Base-by-base conservation (phyloP, 2,329 filamentous ascomycete species). In the Calonectria crousiana region DNA sequence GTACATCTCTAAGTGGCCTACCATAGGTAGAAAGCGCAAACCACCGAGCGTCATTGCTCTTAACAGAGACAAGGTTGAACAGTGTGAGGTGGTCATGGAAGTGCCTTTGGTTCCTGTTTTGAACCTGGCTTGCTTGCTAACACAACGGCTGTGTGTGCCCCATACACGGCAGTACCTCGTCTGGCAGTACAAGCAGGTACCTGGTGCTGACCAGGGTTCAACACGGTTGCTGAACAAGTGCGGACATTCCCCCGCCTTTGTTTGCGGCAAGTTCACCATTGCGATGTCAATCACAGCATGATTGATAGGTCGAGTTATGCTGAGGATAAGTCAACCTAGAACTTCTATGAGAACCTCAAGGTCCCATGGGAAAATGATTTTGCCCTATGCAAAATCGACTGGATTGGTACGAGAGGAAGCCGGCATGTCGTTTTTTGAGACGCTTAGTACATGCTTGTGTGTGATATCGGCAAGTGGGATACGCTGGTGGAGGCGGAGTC, bases 391-490 rank as follows among this genome's bases (percentile, higher is more conserved):
- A 44, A 38, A 18, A 10, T 26, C 34, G 49, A 53, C 10, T 18
- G 26, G 67, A 60, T 18, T 38, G 30, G 20, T 36, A 23, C 20
- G 20, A 23, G 44, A n/a, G 41, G 58, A 65, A 72, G 32, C 30
- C 52, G 49, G 26, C 34, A 18, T 30, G 38, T 49, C 38, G 49
- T 26, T 36, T 26, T 51, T 62, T 41, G 23, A 68, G 51, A 41
- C 38, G 47, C 49, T 26, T 56, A 41, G 32, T 36, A 64, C 67
- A 72, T 71, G 67, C 38, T 34, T 67, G 65, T 51, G 65, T 69
- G 67, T 70, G 73, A 74, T 73, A 67, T 74, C 66, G 71, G 60
- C 68, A 76, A 74, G 76, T 75, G 67, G 70, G 67, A 70, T 79
- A 66, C 73, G 74, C 60, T 69, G 62, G 60, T 41, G 32, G 60